These are phyloP conservation scores for Apiotrichum domesticum DNA, from an alignment of 1,284 basidiomycete species.

Conservation along the genomic window DNA sequence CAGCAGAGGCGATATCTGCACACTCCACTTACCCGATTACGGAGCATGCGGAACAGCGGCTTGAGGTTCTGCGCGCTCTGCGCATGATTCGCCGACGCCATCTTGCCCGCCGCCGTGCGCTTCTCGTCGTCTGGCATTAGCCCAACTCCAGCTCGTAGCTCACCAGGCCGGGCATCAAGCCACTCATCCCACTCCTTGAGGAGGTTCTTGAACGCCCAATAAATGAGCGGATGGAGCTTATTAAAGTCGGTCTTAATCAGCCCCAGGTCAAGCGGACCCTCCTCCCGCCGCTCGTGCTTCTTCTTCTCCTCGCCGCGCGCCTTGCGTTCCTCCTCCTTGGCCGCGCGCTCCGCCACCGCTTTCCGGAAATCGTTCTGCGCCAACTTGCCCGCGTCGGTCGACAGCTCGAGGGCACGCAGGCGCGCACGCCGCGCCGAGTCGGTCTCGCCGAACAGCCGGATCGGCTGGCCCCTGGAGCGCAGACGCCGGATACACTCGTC, in stretches of 20 bases:
- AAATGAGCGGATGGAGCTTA: constrained; percentile 94
- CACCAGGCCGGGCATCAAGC: constrained; percentile 84
- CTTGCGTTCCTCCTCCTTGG: constrained; percentile 60
- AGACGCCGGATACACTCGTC: constrained; percentile 86
- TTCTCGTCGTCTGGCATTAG: constrained; percentile 55
- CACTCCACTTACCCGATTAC: constrained; percentile 61
- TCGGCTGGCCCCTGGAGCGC: constrained; percentile 85
- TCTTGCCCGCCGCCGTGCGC: constrained; percentile 80
- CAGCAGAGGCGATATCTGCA: no score
- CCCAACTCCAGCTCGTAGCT: constrained; percentile 14
- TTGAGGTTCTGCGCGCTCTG: constrained; percentile 96
- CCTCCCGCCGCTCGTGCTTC: not conserved
- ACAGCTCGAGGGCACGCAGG: constrained; percentile 84
- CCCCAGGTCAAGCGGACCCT: constrained; percentile 54
- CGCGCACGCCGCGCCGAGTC: constrained; percentile 89
- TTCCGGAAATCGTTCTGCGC: constrained; percentile 84
- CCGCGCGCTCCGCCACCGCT: constrained; percentile 67
- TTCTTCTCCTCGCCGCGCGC: constrained; percentile 20
- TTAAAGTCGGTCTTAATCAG: constrained; percentile 89
- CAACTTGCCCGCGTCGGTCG: constrained; percentile 62
- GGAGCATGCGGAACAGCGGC: constrained; percentile 84
- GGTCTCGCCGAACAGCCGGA: constrained; percentile 88
- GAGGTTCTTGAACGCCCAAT: constrained; percentile 85
- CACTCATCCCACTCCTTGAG: constrained; percentile 94
- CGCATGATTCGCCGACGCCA: constrained; percentile 89